Evolutionary conservation across 2,329 filamentous ascomycete genomes (phyloP).

Genomic region (Colletotrichum liaoningense): DNA sequence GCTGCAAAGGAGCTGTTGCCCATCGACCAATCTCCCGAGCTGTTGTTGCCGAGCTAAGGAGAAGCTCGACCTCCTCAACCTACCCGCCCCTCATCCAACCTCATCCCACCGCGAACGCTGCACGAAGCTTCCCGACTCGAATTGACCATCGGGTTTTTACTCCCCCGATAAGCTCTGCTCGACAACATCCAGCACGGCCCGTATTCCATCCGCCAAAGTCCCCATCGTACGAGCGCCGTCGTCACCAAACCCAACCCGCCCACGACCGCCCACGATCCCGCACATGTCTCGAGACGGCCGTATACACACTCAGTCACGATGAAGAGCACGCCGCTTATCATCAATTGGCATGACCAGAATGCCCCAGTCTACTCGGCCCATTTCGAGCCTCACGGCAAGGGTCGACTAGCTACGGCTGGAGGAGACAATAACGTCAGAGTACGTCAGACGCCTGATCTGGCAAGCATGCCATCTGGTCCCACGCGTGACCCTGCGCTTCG

Average conservation of each 20-base stretch:
- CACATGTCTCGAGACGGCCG: conserved; percentile 35
- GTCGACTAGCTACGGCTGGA: conserved; percentile 90
- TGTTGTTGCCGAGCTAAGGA: conserved; percentile 23
- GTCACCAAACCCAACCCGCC: not conserved
- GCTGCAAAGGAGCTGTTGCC: conserved; percentile 27
- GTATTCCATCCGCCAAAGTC: not conserved
- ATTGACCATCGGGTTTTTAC: not conserved
- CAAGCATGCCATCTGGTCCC: not conserved
- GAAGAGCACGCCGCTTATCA: conserved; percentile 96
- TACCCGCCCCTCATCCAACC: conserved; percentile 4
- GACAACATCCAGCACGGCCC: not conserved
- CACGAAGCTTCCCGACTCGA: conserved; percentile 31
- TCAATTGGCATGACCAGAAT: conserved; percentile 99
- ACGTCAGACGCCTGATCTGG: conserved; percentile 49
- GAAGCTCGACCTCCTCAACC: conserved; percentile 17
- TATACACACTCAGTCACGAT: conserved; percentile 66
- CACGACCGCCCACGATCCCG: conserved; percentile 16
- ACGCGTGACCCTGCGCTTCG: not conserved
- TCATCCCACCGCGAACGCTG: conserved; percentile 7
- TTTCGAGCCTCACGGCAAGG: conserved; percentile 93
- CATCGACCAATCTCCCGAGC: conserved; percentile 9
- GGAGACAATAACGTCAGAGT: conserved; percentile 97
- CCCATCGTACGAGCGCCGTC: conserved; percentile 19
- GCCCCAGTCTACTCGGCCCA: conserved; percentile 97
- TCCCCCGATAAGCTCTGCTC: conserved; percentile 1